Evolutionary conservation across 2,329 filamentous ascomycete genomes (phyloP), one percentile per base, ranked within the genome.

Genomic region (Rhytidhysteron rufulum): DNA sequence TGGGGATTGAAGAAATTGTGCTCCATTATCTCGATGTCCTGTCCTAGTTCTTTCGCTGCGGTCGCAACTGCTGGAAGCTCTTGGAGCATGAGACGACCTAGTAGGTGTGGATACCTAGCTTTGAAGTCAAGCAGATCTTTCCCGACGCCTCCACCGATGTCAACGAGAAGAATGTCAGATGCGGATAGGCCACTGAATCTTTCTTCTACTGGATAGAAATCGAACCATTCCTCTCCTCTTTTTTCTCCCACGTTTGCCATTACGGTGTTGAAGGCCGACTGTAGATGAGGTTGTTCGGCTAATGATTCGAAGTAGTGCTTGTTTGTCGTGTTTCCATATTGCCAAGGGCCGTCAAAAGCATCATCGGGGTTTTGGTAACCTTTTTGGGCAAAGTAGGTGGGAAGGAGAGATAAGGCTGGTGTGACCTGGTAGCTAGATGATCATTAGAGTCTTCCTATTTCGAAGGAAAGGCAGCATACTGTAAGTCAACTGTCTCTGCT

Each of bases 341-440:
- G 60, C 31, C 61, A 66, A 0, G 60, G 56, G 1, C 47, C 46
- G 16, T 62, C 43, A 5, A 47, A 44, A 1, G 55, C 48, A 19
- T 64, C 55, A 1, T 39, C 37, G 2, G 62, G 65, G 39, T 47
- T 49, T 10, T 49, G 43, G 46, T 63, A 67, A 3, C 43, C 54
- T 8, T 50, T 60, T 17, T 42, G 15, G 10, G 54, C 49, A 15
- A 63, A 54, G 34, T 58, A 63, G 2, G 57, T 50, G 9, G 49
- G 48, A 5, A 58, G 40, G 4, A 44, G n/a, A n/a, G n/a, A 44
- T 2, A 50, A 41, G 4, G 53, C 41, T 10, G 33, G 29, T 6
- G 46, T 37, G 27, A 41, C 13, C 31, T 40, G 13, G 31, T 11
- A 49, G 15, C 24, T 49, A 45, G 3, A 49, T 41, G 4, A 46